Evolutionary conservation across 768 basidiomycete species (phyloP), one percentile per base, ranked within the genome.

Genomic region (Mycena rebaudengoi): DNA sequence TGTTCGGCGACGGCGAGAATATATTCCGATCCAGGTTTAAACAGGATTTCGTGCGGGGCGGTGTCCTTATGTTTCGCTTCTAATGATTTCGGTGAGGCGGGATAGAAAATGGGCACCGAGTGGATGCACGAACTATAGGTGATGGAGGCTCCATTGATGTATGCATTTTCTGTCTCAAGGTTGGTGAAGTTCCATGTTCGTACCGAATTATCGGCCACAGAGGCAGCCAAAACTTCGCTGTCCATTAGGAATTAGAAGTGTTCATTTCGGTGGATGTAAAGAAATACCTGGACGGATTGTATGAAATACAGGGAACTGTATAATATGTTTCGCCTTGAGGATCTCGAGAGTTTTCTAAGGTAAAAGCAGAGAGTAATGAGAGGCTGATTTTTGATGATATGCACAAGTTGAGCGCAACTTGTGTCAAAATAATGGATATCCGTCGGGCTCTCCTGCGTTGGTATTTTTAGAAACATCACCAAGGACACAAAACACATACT

Each of bases 241-340:
- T 44, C 60, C 21, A 71, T 57, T 63, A 11, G 18, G 35, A 29
- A 54, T 58, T 23, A 64, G 45, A 48, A 11, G 7, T 10, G 3
- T n/a, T 29, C 14, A 21, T 14, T 18, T 21, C 11, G n/a, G 28
- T 18, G 11, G n/a, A 56, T n/a, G 26, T 39, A n/a, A 16, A 10
- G 25, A 45, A 76, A 60, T 69, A 85, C 86, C 81, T 78, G 60
- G 59, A 67, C 1, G 87, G 85, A 68, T 86, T 82, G 59, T 88
- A 85, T 21, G 82, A 83, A 37, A 88, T 77, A 60, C 88, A 86
- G 49, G 83, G 81, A 0, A 90, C 81, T 0, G 84, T 77, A 61
- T 87, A 88, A 62, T 88, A 78, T 64, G 85, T 87, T 18, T 54
- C 74, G 6, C n/a, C n/a, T 14, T 14, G 10, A 62, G 59, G 33